phyloP scores from a whole-genome alignment of 2,329 filamentous ascomycete genomes.

The Fusarium sp. region DNA sequence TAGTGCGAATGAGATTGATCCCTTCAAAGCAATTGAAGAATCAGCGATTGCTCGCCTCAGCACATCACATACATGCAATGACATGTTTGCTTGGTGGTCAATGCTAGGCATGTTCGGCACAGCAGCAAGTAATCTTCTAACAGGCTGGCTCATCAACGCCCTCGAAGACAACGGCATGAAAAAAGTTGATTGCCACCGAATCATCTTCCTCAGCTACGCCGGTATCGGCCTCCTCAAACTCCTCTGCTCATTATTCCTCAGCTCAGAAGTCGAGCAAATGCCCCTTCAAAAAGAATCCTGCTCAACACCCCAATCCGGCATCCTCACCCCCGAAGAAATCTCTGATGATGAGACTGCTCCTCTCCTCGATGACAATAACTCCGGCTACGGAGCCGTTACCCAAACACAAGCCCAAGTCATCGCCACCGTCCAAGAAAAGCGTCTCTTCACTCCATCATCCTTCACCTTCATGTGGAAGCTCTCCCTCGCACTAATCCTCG shows the following conservation, averaged over 20 bases:
- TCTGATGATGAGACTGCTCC: conserved; percentile 13
- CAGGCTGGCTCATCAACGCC: conserved; percentile 35
- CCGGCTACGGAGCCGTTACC: conserved; percentile 20
- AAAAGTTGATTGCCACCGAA: conserved; percentile 23
- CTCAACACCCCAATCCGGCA: conserved; percentile 1
- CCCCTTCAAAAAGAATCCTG: conserved; percentile 16
- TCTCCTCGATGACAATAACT: background rate
- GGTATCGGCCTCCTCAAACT: conserved; percentile 31
- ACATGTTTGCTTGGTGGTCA: conserved; percentile 42
- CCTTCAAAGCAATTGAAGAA: conserved; percentile 42
- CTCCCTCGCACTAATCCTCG: conserved; percentile 30
- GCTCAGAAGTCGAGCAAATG: conserved; percentile 25
- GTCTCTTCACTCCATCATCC: conserved; percentile 28
- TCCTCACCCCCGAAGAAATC: background rate
- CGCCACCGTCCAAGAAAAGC: background rate
- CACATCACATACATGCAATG: conserved; percentile 36
- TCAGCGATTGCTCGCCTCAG: conserved; percentile 38
- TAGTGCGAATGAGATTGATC: conserved; percentile 43
- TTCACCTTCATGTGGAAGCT: conserved; percentile 42
- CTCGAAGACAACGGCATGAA: conserved; percentile 19
- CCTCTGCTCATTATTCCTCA: conserved; percentile 25
- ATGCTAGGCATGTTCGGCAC: conserved; percentile 43
- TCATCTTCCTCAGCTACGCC: conserved; percentile 36
- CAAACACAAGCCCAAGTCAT: background rate
- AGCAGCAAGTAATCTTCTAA: conserved; percentile 34